These are phyloP conservation scores for Vairimorpha apis DNA, from an alignment of 371 early-diverging fungal genomes.

Conservation along the genomic window DNA sequence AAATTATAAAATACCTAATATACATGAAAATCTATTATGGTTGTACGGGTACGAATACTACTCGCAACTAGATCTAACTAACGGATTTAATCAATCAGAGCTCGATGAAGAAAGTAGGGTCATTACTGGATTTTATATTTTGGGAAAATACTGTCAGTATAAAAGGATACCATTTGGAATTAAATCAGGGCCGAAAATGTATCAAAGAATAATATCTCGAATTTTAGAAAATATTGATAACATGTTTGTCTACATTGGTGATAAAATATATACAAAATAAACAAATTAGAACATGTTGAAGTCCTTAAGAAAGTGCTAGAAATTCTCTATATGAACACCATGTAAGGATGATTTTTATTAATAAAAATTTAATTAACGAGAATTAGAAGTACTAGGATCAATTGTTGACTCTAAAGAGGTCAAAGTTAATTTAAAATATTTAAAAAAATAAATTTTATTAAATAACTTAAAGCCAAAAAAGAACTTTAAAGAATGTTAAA, in stretches of 20 bases:
- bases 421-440: background rate
- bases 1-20: background rate
- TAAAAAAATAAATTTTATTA: background rate
- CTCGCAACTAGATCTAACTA: background rate
- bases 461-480: background rate
- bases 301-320: background rate
- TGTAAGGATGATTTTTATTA: background rate
- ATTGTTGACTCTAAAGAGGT: background rate
- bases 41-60: background rate
- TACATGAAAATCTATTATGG: background rate
- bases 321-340: background rate
- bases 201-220: background rate
- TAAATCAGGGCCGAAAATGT: constrained; percentile 5
- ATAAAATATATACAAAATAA: background rate
- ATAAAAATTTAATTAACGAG: background rate
- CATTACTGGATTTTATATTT: background rate
- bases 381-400: background rate
- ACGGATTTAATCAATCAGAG: background rate
- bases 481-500: background rate
- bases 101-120: background rate
- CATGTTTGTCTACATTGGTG: background rate
- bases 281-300: background rate
- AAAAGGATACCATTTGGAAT: constrained; percentile 6
- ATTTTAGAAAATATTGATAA: background rate
- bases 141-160: background rate